Evolutionary conservation across 495 filamentous ascomycete genomes (phyloP).

Genomic region (Penicillium alfredii): DNA sequence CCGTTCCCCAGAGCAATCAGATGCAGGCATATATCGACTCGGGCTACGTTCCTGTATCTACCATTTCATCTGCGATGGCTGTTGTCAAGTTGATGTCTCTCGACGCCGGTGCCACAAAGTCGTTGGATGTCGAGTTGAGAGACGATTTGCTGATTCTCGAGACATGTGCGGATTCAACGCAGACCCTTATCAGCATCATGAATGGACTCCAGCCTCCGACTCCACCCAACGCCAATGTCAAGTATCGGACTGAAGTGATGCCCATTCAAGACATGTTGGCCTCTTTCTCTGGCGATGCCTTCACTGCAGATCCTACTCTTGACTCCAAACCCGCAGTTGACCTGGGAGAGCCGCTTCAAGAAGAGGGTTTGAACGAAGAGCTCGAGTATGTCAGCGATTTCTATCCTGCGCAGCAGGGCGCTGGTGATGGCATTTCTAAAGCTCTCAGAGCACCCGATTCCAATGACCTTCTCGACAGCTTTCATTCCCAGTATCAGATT

Average conservation of each 20-base stretch:
- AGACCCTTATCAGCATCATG: constrained; percentile 76
- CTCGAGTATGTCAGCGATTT: constrained; percentile 61
- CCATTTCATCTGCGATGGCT: constrained; percentile 71
- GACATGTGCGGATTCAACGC: constrained; percentile 93
- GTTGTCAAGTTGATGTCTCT: constrained; percentile 50
- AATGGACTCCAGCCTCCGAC: constrained; percentile 78
- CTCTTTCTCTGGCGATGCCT: constrained; percentile 81
- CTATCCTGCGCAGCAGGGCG: constrained; percentile 39
- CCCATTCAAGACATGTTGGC: constrained; percentile 83
- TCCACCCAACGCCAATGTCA: constrained; percentile 69
- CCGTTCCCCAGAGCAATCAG: constrained; percentile 51
- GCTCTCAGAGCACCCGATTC: constrained; percentile 28
- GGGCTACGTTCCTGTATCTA: constrained; percentile 80
- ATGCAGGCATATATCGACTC: constrained; percentile 56
- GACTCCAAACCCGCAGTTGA: constrained; percentile 8
- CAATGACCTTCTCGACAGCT: constrained; percentile 57
- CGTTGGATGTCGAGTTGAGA: constrained; percentile 71
- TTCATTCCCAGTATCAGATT: constrained; percentile 52
- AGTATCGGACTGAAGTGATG: constrained; percentile 83
- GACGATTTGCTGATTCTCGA: constrained; percentile 88
- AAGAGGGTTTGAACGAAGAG: constrained; percentile 43
- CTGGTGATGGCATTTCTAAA: constrained; percentile 35
- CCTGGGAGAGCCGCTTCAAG: constrained; percentile 11
- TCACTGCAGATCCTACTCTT: constrained; percentile 38
- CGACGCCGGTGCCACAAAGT: constrained; percentile 50